Evolutionary conservation across 2,329 filamentous ascomycete species (phyloP).

Genomic region (Waltergamsia citrina): DNA sequence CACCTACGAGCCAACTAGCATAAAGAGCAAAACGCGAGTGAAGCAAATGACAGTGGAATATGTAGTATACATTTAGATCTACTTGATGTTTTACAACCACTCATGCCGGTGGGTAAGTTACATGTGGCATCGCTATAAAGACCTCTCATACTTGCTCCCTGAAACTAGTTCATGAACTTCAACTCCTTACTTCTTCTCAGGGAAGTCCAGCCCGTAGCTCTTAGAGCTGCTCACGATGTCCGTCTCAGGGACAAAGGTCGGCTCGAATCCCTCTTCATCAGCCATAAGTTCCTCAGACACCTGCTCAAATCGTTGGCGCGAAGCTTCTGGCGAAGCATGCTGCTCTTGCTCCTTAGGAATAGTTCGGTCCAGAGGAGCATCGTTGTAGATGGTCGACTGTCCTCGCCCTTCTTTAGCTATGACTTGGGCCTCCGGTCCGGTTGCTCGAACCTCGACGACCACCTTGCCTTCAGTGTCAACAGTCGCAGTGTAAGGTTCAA

Average conservation of each 20-base stretch:
- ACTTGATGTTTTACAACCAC: not conserved
- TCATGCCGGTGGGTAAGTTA: too few relatives aligned
- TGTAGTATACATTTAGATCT: too few relatives aligned
- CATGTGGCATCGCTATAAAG: too few relatives aligned
- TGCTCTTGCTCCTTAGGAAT: conserved; percentile 5
- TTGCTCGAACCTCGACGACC: conserved; percentile 30
- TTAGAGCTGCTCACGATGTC: conserved; percentile 21
- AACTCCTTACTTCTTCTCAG: conserved; percentile 8
- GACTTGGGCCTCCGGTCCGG: conserved; percentile 25
- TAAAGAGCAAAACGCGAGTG: too few relatives aligned
- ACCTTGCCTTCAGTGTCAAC: conserved; percentile 42
- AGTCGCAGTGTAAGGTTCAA: conserved; percentile 31
- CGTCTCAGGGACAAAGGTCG: conserved; percentile 46
- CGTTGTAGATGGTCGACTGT: conserved; percentile 20
- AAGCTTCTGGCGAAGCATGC: not conserved
- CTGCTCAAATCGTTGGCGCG: not conserved
- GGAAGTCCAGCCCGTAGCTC: conserved; percentile 25
- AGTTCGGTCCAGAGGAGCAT: conserved; percentile 10
- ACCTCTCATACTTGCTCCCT: too few relatives aligned
- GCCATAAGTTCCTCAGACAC: conserved; percentile 34
- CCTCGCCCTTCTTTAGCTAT: conserved; percentile 37
- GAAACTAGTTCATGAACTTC: too few relatives aligned
- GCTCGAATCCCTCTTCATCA: conserved; percentile 72
- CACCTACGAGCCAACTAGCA: too few relatives aligned
- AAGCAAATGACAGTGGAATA: too few relatives aligned